Evolutionary conservation across 2,329 filamentous ascomycete species (phyloP).

Genomic region (Fusarium nurragi): DNA sequence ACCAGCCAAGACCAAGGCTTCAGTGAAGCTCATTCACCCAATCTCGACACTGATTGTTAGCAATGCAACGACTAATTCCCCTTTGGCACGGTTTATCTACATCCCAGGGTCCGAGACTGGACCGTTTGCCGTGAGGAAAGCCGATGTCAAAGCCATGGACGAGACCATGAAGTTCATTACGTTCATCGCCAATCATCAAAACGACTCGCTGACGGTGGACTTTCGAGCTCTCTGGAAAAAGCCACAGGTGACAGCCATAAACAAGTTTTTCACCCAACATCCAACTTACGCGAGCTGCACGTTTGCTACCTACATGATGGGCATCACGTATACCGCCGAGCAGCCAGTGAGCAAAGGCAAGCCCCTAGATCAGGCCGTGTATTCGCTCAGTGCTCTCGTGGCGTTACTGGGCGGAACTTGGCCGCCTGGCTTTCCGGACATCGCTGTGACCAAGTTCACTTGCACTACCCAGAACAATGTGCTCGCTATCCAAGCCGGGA

Average conservation of each 20-base stretch:
- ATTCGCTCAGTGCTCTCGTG: neutral
- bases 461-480: neutral
- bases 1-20: neutral
- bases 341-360: neutral
- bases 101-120: neutral
- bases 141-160: neutral
- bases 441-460: slow-evolving; percentile 2
- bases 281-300: neutral
- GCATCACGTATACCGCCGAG: neutral
- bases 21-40: neutral
- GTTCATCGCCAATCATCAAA: neutral
- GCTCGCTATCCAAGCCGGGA: neutral
- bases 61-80: neutral
- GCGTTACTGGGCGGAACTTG: neutral
- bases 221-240: neutral
- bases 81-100: neutral
- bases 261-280: neutral
- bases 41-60: neutral
- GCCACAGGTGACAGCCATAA: neutral
- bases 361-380: neutral
- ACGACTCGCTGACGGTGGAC: neutral
- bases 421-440: neutral
- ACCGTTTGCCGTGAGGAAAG: neutral
- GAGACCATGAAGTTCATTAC: neutral
- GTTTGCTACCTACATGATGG: slow-evolving; percentile 5